phyloP scores from a whole-genome alignment of 2,329 filamentous ascomycete genomes.

The Aspergillus eucalypticola region DNA sequence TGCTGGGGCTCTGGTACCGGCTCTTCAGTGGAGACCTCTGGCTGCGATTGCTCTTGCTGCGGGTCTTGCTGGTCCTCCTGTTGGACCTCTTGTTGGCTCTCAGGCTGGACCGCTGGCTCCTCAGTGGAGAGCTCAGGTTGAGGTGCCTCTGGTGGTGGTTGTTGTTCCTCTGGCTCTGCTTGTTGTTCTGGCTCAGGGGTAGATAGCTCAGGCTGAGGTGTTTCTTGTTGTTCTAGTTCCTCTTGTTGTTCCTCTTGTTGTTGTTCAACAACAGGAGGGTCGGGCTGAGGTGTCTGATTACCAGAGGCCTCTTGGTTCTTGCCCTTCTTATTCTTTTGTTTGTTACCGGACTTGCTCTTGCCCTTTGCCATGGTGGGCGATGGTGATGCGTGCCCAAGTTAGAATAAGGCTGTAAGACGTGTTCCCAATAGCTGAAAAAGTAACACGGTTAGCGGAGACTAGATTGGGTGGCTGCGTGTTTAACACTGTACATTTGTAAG shows the following conservation, averaged over 20 bases:
- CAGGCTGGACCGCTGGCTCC: constrained; percentile 7
- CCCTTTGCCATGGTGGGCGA: constrained; percentile 32
- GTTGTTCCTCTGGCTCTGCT: constrained; percentile 12
- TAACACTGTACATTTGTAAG: constrained; percentile 35
- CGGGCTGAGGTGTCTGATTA: constrained; percentile 26
- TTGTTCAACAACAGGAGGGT: constrained; percentile 26
- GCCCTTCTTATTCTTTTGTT: constrained; percentile 38
- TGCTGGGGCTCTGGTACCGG: constrained; percentile 8
- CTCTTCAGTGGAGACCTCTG: background rate
- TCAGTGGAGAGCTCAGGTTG: constrained; percentile 1
- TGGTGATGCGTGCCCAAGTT: constrained; percentile 37
- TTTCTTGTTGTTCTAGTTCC: constrained; percentile 15
- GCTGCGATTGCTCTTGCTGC: background rate
- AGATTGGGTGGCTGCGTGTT: constrained; percentile 31
- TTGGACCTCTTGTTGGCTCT: constrained; percentile 2
- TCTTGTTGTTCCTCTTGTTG: constrained; percentile 18
- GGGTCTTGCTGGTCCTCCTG: constrained; percentile 7
- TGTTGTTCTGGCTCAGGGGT: constrained; percentile 4
- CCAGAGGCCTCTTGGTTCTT: constrained; percentile 33
- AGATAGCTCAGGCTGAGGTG: constrained; percentile 11
- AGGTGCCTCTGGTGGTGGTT: constrained; percentile 5
- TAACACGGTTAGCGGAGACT: constrained; percentile 27
- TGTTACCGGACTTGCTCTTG: constrained; percentile 31
- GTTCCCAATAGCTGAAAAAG: constrained; percentile 35
- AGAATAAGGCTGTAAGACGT: constrained; percentile 27